Evolutionary conservation across 345 rosid genomes (phyloP).

Genomic region (Cochlearia excelsa): DNA sequence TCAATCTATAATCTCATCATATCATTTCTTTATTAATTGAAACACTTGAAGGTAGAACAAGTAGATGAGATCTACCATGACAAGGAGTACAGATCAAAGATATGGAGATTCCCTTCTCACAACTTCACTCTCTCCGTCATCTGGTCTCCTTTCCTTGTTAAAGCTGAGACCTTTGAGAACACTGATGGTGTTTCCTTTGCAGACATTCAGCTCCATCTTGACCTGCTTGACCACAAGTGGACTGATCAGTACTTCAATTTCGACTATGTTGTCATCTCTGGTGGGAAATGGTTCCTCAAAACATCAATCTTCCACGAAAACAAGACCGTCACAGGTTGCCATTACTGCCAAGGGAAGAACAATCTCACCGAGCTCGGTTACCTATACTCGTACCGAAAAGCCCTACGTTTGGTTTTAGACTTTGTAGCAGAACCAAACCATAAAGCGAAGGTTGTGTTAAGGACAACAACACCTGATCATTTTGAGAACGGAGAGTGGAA

Average conservation of each 20-base stretch:
- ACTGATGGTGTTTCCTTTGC: slow-evolving; percentile 66
- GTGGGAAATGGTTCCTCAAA: slow-evolving; percentile 97
- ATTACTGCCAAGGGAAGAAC: slow-evolving; percentile 61
- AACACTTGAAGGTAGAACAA: slow-evolving; percentile 55
- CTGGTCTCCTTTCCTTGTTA: slow-evolving; percentile 90
- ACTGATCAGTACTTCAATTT: slow-evolving; percentile 46
- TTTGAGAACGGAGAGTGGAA: slow-evolving; percentile 96
- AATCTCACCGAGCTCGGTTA: slow-evolving; percentile 78
- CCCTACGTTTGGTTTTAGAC: slow-evolving; percentile 52
- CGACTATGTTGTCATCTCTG: slow-evolving; percentile 74
- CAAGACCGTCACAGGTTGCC: slow-evolving; percentile 62
- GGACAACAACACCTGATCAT: slow-evolving; percentile 92
- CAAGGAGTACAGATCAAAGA: slow-evolving; percentile 62
- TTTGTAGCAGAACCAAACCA: slow-evolving; percentile 56
- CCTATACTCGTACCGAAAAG: slow-evolving; percentile 60
- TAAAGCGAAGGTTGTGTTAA: slow-evolving; percentile 60
- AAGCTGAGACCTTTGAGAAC: slow-evolving; percentile 81
- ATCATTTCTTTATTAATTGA: neutral
- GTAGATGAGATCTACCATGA: slow-evolving; percentile 78
- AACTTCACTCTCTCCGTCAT: slow-evolving; percentile 70
- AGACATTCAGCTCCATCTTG: slow-evolving; percentile 72
- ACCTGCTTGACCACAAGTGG: slow-evolving; percentile 73
- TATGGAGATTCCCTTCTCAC: slow-evolving; percentile 75
- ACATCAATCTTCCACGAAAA: slow-evolving; percentile 84
- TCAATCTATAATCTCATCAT: neutral